These are phyloP conservation scores for Elaeagnus macrophylla DNA, from an alignment of 306 rosid species.

Conservation along the genomic window DNA sequence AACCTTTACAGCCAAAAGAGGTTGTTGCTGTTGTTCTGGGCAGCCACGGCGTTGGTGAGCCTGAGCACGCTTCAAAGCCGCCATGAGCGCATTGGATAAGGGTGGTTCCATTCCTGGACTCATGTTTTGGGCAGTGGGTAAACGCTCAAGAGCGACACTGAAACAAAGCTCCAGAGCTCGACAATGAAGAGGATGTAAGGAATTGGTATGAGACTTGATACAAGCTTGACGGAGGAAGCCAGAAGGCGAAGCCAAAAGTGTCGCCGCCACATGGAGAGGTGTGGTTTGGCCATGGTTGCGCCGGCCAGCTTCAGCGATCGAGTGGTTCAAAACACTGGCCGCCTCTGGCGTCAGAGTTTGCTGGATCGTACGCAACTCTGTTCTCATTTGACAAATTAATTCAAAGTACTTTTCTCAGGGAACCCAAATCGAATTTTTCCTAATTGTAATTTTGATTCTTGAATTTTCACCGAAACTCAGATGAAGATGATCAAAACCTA, in stretches of 20 bases:
- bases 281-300: slow-evolving; percentile 94
- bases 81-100: slow-evolving; percentile 88
- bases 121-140: slow-evolving; percentile 75
- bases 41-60: slow-evolving; percentile 97
- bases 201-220: slow-evolving; percentile 90
- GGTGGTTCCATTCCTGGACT: slow-evolving; percentile 68
- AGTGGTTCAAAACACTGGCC: slow-evolving; percentile 78
- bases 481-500: background rate
- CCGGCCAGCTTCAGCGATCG: slow-evolving; percentile 84
- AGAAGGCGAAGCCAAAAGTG: slow-evolving; percentile 64
- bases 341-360: slow-evolving; percentile 99
- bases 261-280: slow-evolving; percentile 92
- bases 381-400: slow-evolving; percentile 64
- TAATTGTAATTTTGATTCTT: too few species aligned
- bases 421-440: background rate
- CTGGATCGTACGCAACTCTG: slow-evolving; percentile 86
- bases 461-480: background rate
- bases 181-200: slow-evolving; percentile 96
- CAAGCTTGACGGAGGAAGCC: slow-evolving; percentile 88
- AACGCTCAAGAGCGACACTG: slow-evolving; percentile 82
- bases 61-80: slow-evolving; percentile 89
- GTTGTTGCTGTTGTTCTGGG: slow-evolving; percentile 96
- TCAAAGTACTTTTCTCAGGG: background rate
- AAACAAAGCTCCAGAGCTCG: slow-evolving; percentile 91
- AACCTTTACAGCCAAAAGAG: slow-evolving; percentile 84